These are phyloP conservation scores for Rhinocladiella similis DNA, from an alignment of 2,329 filamentous ascomycete genomes.

Conservation along the genomic window DNA sequence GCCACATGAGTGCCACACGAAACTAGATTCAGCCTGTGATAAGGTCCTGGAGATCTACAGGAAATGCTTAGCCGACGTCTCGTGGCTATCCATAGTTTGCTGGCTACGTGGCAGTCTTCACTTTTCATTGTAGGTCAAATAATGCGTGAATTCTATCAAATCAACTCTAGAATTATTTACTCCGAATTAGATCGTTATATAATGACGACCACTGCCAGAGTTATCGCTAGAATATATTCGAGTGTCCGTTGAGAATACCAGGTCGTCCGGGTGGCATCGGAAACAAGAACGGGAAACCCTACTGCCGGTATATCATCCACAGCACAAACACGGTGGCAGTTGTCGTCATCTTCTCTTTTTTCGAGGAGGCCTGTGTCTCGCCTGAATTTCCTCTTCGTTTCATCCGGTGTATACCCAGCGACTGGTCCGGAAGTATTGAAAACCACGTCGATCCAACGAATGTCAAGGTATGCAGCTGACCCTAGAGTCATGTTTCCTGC, in stretches of 20 bases:
- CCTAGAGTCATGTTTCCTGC: conserved; percentile 41
- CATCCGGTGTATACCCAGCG: neutral
- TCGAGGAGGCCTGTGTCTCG: neutral
- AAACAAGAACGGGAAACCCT: neutral
- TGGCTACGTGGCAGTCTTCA: too few relatives aligned
- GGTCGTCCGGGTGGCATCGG: neutral
- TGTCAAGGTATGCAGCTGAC: conserved; percentile 39
- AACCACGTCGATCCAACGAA: conserved; percentile 45
- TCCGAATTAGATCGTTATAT: neutral
- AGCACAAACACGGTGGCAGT: conserved; percentile 1
- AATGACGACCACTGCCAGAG: neutral
- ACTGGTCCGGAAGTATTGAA: conserved; percentile 34
- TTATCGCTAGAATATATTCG: neutral
- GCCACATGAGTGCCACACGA: too few relatives aligned
- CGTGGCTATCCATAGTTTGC: too few relatives aligned
- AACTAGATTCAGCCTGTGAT: too few relatives aligned
- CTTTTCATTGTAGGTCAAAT: too few relatives aligned
- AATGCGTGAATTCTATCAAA: too few relatives aligned
- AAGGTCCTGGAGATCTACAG: too few relatives aligned
- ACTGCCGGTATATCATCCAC: neutral
- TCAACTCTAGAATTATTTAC: neutral
- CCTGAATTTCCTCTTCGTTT: neutral
- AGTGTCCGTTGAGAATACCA: neutral
- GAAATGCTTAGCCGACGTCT: too few relatives aligned
- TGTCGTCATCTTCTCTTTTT: neutral